Conservation (phyloP, 371 early-diverging fungal species). For the Mucor lusitanicus region DNA sequence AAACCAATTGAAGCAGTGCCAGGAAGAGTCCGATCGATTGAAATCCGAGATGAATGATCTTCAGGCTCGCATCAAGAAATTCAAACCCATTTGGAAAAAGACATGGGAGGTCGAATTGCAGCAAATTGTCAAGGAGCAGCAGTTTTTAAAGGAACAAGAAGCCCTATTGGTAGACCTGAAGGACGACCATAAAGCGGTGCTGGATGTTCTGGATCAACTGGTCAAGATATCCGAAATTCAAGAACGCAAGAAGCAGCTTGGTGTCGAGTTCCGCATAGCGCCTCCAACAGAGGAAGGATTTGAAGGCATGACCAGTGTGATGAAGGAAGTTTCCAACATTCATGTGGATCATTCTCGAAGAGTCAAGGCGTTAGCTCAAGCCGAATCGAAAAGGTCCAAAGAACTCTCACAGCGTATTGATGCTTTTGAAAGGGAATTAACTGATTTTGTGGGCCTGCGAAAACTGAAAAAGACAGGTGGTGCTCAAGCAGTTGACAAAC, state of each 20-base stretch:
- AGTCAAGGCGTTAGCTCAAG: conserved; percentile 68
- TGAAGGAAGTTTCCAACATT: conserved; percentile 70
- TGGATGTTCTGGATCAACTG: conserved; percentile 61
- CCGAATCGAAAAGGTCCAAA: conserved; percentile 63
- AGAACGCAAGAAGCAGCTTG: conserved; percentile 28
- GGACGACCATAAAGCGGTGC: conserved; percentile 63
- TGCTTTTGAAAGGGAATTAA: conserved; percentile 73
- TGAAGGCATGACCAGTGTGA: conserved; percentile 60
- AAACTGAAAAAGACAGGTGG: conserved; percentile 75
- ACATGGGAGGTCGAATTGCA: conserved; percentile 83
- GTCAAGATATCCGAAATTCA: conserved; percentile 63
- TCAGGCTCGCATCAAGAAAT: conserved; percentile 48
- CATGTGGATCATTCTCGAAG: conserved; percentile 68
- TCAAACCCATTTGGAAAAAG: conserved; percentile 75
- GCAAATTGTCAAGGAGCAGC: conserved; percentile 77
- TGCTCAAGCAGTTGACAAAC: conserved; percentile 65
- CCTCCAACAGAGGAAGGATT: conserved; percentile 15
- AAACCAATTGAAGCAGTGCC: conserved; percentile 51
- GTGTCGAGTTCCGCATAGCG: not conserved
- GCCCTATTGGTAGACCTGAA: conserved; percentile 61
- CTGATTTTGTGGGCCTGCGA: conserved; percentile 61
- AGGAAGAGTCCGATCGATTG: conserved; percentile 50
- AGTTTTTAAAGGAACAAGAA: conserved; percentile 77
- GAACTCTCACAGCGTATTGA: conserved; percentile 67
- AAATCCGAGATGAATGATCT: conserved; percentile 49